Percentiles rank a stretch among this genome's conserved stretches.
Conservation (phyloP, 2,329 filamentous ascomycete species). For the Aureobasidium sp. region DNA sequence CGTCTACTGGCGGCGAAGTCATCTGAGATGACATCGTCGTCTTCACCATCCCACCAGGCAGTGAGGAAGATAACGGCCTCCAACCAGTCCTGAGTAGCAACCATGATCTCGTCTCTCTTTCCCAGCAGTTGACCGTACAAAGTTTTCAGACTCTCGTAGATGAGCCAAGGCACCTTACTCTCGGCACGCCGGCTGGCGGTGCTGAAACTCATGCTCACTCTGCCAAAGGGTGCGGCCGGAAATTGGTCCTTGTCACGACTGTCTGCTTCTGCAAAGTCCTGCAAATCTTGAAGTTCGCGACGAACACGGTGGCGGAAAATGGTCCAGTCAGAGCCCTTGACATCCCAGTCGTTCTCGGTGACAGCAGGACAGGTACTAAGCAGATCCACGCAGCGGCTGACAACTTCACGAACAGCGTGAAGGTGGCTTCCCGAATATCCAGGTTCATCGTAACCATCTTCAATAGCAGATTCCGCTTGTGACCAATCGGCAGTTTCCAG, state of each 20-base stretch:
- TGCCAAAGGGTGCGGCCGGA: conserved; percentile 24
- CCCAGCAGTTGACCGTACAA: conserved; percentile 77
- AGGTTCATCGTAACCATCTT: conserved; percentile 49
- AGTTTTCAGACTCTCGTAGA: conserved; percentile 75
- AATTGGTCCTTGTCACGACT: conserved; percentile 37
- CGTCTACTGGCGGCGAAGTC: conserved; percentile 38
- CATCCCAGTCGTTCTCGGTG: conserved; percentile 65
- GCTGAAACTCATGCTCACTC: conserved; percentile 52
- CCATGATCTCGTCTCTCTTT: conserved; percentile 63
- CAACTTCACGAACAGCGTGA: conserved; percentile 66
- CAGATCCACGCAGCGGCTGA: conserved; percentile 58
- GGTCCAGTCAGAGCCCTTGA: conserved; percentile 72
- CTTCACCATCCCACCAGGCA: conserved; percentile 87
- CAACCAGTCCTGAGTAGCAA: conserved; percentile 79
- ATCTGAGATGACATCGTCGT: conserved; percentile 38
- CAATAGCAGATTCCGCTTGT: conserved; percentile 54
- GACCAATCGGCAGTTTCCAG: conserved; percentile 71
- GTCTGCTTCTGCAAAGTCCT: conserved; percentile 69
- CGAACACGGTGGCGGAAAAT: conserved; percentile 70
- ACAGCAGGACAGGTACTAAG: conserved; percentile 66
- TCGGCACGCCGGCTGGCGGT: conserved; percentile 65
- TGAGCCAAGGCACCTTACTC: conserved; percentile 78
- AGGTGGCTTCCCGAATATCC: conserved; percentile 69
- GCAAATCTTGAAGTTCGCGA: conserved; percentile 60
- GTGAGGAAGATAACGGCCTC: conserved; percentile 78